Evolutionary conservation across 768 basidiomycete genomes (phyloP).

Genomic region (Dendrothele bispora): DNA sequence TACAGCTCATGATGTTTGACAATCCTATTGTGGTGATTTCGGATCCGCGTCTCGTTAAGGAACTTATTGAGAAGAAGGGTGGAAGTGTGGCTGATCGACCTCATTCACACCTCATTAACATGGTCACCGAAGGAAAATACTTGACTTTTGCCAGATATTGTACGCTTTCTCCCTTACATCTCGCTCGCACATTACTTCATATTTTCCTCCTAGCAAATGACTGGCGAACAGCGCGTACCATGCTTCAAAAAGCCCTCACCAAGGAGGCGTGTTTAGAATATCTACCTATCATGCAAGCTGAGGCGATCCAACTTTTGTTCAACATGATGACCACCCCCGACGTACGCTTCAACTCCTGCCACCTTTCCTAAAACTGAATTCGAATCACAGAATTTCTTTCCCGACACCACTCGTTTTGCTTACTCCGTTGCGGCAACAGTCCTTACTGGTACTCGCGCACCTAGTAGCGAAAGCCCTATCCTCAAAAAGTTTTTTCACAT

Average conservation of each 20-base stretch:
- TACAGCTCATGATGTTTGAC: constrained; percentile 17
- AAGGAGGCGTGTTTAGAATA: no score
- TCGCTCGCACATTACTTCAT: background rate
- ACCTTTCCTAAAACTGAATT: constrained; percentile 2
- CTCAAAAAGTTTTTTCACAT: background rate
- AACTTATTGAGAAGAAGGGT: constrained; percentile 21
- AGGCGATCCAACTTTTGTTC: constrained; percentile 14
- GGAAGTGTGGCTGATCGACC: constrained; percentile 19
- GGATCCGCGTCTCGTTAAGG: constrained; percentile 13
- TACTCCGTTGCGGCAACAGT: constrained; percentile 18
- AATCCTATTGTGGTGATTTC: constrained; percentile 20
- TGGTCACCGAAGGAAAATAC: constrained; percentile 11
- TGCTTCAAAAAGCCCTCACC: constrained; percentile 4
- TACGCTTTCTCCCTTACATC: background rate
- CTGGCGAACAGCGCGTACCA: constrained; percentile 5
- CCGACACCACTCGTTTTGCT: constrained; percentile 15
- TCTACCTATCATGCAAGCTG: no score
- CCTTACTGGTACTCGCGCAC: constrained; percentile 13
- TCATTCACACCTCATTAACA: constrained; percentile 13
- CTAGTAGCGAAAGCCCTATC: constrained; percentile 8
- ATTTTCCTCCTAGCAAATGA: constrained; percentile 10
- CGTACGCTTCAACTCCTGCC: constrained; percentile 1
- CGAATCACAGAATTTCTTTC: constrained; percentile 9
- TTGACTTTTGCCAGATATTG: constrained; percentile 15
- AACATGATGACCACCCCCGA: constrained; percentile 15